phyloP scores from a whole-genome alignment of 2,329 filamentous ascomycete species.

The Aspergillaceae sp. region DNA sequence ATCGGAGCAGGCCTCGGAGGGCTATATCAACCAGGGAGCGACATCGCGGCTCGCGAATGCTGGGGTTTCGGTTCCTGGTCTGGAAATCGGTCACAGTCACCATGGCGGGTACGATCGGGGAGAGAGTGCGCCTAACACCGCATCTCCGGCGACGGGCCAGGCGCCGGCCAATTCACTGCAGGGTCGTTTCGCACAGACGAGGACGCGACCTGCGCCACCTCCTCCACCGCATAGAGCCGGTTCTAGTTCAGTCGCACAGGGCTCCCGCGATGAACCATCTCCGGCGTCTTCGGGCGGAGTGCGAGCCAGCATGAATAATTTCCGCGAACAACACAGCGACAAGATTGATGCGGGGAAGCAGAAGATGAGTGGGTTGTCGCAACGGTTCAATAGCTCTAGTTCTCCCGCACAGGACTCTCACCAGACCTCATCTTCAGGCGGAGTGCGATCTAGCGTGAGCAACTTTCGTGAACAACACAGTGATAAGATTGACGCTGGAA shows the following conservation, averaged over 20 bases:
- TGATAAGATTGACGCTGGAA: conserved; percentile 57
- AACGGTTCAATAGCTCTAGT: no score
- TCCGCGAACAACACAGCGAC: conserved; percentile 62
- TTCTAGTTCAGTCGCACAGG: conserved; percentile 49
- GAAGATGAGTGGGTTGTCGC: conserved; percentile 37
- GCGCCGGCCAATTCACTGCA: conserved; percentile 58
- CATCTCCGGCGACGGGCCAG: conserved; percentile 11
- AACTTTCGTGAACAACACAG: conserved; percentile 61
- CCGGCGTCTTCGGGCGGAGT: conserved; percentile 41
- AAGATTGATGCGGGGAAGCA: conserved; percentile 55
- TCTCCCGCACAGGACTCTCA: no score
- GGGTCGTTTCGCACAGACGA: conserved; percentile 54
- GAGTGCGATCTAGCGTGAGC: not conserved
- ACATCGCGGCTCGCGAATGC: conserved; percentile 59
- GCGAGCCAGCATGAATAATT: conserved; percentile 37
- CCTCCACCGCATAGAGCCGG: conserved; percentile 29
- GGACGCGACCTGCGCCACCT: conserved; percentile 22
- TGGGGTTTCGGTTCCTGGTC: conserved; percentile 67
- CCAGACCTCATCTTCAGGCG: no score
- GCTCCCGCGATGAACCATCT: conserved; percentile 50
- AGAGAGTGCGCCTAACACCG: not conserved
- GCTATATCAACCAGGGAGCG: conserved; percentile 50
- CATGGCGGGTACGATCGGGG: not conserved
- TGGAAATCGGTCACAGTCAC: conserved; percentile 56
- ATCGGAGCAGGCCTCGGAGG: conserved; percentile 18